Evolutionary conservation across 2,329 filamentous ascomycete genomes (phyloP).

Genomic region (Akanthomyces muscarius): DNA sequence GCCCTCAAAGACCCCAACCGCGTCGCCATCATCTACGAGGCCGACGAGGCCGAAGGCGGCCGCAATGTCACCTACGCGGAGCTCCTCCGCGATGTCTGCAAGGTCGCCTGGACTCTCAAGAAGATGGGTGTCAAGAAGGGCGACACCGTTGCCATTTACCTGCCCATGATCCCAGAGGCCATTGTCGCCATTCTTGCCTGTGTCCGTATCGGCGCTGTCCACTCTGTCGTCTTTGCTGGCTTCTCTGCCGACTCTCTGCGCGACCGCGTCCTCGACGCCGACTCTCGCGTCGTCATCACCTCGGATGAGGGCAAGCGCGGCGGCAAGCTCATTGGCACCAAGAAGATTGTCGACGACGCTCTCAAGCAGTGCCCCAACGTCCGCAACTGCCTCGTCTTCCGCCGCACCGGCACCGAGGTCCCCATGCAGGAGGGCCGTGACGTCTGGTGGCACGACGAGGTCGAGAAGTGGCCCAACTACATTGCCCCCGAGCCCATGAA

Average conservation of each 20-base stretch:
- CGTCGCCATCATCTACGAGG: conserved; percentile 97
- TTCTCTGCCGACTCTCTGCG: conserved; percentile 96
- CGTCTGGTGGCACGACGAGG: conserved; percentile 98
- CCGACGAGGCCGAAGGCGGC: conserved; percentile 82
- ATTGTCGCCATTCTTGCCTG: conserved; percentile 88
- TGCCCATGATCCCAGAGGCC: conserved; percentile 98
- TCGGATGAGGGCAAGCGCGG: conserved; percentile 97
- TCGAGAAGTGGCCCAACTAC: conserved; percentile 93
- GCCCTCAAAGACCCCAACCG: conserved; percentile 91
- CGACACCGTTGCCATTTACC: conserved; percentile 93
- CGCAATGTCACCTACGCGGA: conserved; percentile 90
- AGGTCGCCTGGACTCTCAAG: conserved; percentile 81
- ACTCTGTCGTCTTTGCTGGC: conserved; percentile 96
- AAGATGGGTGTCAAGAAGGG: conserved; percentile 96
- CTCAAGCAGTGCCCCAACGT: conserved; percentile 94
- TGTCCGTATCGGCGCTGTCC: conserved; percentile 85
- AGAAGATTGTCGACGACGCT: conserved; percentile 98
- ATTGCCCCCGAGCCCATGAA: conserved; percentile 83
- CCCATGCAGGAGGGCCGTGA: conserved; percentile 88
- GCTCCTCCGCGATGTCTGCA: conserved; percentile 87
- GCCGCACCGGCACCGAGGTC: conserved; percentile 89
- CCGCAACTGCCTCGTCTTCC: conserved; percentile 81
- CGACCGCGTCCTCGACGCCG: conserved; percentile 87
- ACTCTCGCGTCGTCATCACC: conserved; percentile 92
- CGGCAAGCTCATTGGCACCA: conserved; percentile 94